Conservation (phyloP, 805 yeast genomes). For the Novakomyces olei region DNA sequence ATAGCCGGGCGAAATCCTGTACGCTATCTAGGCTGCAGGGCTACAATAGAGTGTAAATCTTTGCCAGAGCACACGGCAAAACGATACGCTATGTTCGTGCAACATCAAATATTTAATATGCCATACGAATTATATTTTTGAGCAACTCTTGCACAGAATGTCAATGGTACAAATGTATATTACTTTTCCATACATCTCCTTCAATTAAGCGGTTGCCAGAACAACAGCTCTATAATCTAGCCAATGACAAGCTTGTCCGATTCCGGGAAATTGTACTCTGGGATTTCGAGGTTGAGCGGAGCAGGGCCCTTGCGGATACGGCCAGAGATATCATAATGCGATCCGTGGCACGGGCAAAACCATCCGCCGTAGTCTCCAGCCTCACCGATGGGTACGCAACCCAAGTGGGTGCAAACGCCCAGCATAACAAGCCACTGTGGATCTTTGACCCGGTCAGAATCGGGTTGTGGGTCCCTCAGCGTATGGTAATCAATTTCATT, state of each 20-base stretch:
- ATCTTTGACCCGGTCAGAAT: conserved; percentile 78
- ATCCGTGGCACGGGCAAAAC: conserved; percentile 99
- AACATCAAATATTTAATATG: too few relatives aligned
- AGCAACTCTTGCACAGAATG: too few relatives aligned
- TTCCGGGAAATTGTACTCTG: conserved; percentile 59
- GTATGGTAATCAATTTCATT: conserved; percentile 49
- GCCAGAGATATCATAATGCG: conserved; percentile 98
- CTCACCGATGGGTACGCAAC: conserved; percentile 99
- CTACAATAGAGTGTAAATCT: too few relatives aligned
- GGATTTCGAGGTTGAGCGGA: conserved; percentile 94
- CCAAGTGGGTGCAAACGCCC: conserved; percentile 99
- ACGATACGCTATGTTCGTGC: too few relatives aligned
- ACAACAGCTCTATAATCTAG: too few relatives aligned
- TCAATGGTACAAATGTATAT: too few relatives aligned
- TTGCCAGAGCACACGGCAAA: too few relatives aligned
- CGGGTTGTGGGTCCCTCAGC: conserved; percentile 88
- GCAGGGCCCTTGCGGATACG: conserved; percentile 99
- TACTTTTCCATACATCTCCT: too few relatives aligned
- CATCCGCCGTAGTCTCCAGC: conserved; percentile 99
- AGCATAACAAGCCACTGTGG: conserved; percentile 98
- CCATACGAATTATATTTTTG: too few relatives aligned
- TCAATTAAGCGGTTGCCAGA: too few relatives aligned
- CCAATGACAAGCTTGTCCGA: conserved; percentile 77
- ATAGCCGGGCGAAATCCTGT: too few relatives aligned
- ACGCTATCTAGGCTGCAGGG: too few relatives aligned